Evolutionary conservation across 2,329 filamentous ascomycete genomes (phyloP).

Genomic region (Ophioceras dolichostomum): DNA sequence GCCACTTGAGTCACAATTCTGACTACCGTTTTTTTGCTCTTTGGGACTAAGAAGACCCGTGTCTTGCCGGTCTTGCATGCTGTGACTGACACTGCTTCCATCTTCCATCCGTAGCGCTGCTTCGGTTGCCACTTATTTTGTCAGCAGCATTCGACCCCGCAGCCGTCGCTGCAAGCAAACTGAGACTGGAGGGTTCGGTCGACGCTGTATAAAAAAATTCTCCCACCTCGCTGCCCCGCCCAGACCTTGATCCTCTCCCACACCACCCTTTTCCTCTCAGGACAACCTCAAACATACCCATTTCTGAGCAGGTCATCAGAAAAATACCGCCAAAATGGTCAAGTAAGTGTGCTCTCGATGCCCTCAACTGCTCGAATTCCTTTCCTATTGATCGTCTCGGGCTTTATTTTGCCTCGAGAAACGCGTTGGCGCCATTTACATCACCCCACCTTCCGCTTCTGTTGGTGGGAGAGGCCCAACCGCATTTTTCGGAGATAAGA

Average conservation of each 20-base stretch:
- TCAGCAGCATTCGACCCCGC: slow-evolving; percentile 1
- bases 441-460: background rate
- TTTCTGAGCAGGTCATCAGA: slow-evolving; percentile 11
- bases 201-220: slow-evolving; percentile 4
- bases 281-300: slow-evolving; percentile 9
- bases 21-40: no score
- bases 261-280: background rate
- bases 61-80: no score
- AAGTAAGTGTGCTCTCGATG: slow-evolving; percentile 69
- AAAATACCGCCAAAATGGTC: slow-evolving; percentile 93
- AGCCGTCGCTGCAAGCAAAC: no score
- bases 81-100: no score
- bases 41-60: no score
- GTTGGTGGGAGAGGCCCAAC: slow-evolving; percentile 3
- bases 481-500: slow-evolving; percentile 2
- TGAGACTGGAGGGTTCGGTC: no score
- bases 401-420: background rate
- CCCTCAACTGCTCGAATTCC: no score
- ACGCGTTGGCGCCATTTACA: background rate
- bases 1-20: no score
- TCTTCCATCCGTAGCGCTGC: no score
- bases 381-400: no score
- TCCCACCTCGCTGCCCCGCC: slow-evolving; percentile 4
- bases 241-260: slow-evolving; percentile 1
- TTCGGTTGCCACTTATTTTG: slow-evolving; percentile 3